phyloP scores from a whole-genome alignment of 176 grass and related monocot species.

The Carex cristatella region DNA sequence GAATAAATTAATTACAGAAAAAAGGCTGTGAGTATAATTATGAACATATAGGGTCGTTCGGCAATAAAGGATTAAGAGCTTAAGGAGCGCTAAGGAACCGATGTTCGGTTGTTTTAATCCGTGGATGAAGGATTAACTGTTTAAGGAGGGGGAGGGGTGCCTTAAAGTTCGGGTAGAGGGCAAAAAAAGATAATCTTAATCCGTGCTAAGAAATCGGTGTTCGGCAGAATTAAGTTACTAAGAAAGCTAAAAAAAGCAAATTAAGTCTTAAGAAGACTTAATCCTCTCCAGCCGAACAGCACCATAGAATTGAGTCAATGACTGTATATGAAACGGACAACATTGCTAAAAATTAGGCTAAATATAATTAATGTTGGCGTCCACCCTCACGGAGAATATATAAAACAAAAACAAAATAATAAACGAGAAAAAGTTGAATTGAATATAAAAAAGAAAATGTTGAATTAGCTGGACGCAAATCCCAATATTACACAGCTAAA shows the following conservation, averaged over 20 bases:
- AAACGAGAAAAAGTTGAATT: background rate
- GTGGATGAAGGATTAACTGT: no score
- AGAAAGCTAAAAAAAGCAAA: no score
- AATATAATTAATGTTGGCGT: background rate
- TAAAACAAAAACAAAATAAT: background rate
- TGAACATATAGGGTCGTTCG: background rate
- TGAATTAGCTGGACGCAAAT: slow-evolving; percentile 1
- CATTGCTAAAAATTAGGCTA: background rate
- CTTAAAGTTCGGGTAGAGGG: no score
- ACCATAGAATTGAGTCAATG: background rate
- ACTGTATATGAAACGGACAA: background rate
- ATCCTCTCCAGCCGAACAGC: no score
- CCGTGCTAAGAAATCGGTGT: no score
- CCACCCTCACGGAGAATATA: background rate
- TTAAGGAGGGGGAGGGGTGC: no score
- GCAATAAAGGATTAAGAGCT: no score
- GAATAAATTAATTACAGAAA: background rate
- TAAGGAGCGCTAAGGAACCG: no score
- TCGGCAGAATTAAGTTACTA: no score
- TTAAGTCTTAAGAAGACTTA: no score
- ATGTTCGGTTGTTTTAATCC: no score
- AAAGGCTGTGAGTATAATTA: background rate
- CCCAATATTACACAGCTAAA: background rate
- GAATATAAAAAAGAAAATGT: background rate
- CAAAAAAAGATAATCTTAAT: no score